phyloP scores from a whole-genome alignment of 2,329 filamentous ascomycete genomes.

The Aschersonia sp. region DNA sequence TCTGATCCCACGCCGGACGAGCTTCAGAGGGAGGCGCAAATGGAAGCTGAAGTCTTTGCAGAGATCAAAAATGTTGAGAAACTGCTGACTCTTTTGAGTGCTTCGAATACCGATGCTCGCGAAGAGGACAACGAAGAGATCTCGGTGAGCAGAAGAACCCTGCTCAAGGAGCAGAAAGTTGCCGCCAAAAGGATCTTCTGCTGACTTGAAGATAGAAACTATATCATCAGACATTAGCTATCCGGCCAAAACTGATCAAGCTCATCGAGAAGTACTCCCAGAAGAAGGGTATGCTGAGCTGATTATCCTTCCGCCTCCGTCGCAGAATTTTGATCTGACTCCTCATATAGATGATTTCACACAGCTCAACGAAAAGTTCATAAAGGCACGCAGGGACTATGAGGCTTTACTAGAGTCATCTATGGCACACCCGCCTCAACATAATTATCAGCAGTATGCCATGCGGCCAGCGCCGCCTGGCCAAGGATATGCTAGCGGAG shows the following conservation, averaged over 20 bases:
- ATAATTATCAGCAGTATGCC: conserved; percentile 56
- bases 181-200: not conserved
- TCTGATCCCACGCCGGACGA: conserved; percentile 90
- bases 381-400: conserved; percentile 94
- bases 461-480: conserved; percentile 34
- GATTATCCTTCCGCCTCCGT: too few species aligned
- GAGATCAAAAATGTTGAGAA: conserved; percentile 52
- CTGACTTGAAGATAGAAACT: conserved; percentile 38
- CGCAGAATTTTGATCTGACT: not conserved
- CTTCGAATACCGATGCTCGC: conserved; percentile 62
- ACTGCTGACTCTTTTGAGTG: conserved; percentile 78
- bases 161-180: not conserved
- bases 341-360: conserved; percentile 72
- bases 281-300: conserved; percentile 61
- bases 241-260: conserved; percentile 92
- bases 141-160: conserved; percentile 38
- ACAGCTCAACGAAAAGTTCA: conserved; percentile 97
- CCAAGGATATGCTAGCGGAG: conserved; percentile 26
- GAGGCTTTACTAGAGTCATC: conserved; percentile 90
- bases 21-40: conserved; percentile 86
- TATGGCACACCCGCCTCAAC: conserved; percentile 84
- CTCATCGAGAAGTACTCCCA: conserved; percentile 98
- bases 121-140: conserved; percentile 96
- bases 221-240: conserved; percentile 88
- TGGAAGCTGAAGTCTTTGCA: conserved; percentile 61